phyloP scores from a whole-genome alignment of 2,329 filamentous ascomycete species.

The Fusarium illudens region DNA sequence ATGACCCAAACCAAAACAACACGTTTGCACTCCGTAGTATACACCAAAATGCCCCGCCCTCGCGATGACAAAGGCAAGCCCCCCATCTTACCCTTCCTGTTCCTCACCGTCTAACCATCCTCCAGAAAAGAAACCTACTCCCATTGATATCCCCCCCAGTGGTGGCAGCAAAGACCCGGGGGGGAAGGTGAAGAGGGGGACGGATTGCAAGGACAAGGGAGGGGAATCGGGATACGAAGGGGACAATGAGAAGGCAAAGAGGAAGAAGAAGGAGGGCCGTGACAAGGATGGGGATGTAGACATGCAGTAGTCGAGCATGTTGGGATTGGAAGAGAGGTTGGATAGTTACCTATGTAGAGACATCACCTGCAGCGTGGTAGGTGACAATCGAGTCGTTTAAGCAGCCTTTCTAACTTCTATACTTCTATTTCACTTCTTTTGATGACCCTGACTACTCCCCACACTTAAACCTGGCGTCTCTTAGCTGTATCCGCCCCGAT shows the following conservation, averaged over 20 bases:
- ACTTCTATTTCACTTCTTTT: background rate
- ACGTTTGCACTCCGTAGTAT: background rate
- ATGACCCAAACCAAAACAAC: background rate
- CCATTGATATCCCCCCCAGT: background rate
- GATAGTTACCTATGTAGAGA: background rate
- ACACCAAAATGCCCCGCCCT: background rate
- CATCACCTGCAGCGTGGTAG: background rate
- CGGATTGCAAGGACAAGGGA: background rate
- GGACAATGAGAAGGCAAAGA: slow-evolving; percentile 6
- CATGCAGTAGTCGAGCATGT: background rate
- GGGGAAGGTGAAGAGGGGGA: background rate
- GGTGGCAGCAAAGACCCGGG: background rate
- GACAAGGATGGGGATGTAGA: background rate
- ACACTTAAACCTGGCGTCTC: slow-evolving; percentile 44
- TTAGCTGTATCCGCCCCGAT: slow-evolving; percentile 52
- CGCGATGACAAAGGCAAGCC: background rate
- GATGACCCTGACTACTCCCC: background rate
- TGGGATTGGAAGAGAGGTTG: background rate
- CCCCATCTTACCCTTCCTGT: rapidly evolving
- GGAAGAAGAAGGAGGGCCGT: background rate
- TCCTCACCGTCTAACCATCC: background rate
- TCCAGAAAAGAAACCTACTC: background rate
- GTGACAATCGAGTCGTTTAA: slow-evolving; percentile 1
- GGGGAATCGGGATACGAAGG: slow-evolving; percentile 6
- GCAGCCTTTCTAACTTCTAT: slow-evolving; percentile 11